Base-by-base conservation (phyloP, 495 filamentous ascomycete genomes). In the Physcia stellaris region DNA sequence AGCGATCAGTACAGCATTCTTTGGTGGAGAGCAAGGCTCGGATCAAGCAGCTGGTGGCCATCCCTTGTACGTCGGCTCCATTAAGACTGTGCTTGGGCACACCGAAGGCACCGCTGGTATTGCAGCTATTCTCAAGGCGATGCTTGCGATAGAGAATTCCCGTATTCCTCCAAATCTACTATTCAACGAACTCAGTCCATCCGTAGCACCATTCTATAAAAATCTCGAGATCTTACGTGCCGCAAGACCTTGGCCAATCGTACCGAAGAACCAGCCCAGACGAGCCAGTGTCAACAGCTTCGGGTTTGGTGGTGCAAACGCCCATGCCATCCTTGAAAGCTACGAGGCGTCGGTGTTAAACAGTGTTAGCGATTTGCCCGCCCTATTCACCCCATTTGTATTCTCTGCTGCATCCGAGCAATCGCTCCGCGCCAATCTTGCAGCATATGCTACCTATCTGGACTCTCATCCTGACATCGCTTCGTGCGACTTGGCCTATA, bases 1-100 rank as follows among this genome's bases (percentile, higher is more conserved):
- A 28, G 36, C 36, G 9, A 28, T 39, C 16, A 31, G 24, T 12
- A n/a, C 6, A 15, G 36, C 36, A 4, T 39, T 39, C 24, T 39
- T 39, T 17, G 57, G 58, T 21, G 17, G 21, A 30, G 22, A 35
- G 24, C 15, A 11, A 11, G 20, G 20, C 35, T 15, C n/a, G n/a
- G n/a, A n/a, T n/a, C n/a, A n/a, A 18, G 11, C 32, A 18, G 32
- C 32, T 2, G 32, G 32, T 5, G 39, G 47, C 10, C 40, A 40
- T 6, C 51, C 35, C 10, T 49, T 62, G 19, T 54, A 56, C 29
- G 54, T 70, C 5, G 66, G 69, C 1, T 64, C 59, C 0, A 50
- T 71, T 22, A 73, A 72, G 44, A 64, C 66, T 2, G 48, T 61
- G 4, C 52, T 72, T 22, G 70, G 72, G 1, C 72, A 74, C 47